Base-by-base conservation (phyloP, 768 basidiomycete species). In the Agrocybe praecox region DNA sequence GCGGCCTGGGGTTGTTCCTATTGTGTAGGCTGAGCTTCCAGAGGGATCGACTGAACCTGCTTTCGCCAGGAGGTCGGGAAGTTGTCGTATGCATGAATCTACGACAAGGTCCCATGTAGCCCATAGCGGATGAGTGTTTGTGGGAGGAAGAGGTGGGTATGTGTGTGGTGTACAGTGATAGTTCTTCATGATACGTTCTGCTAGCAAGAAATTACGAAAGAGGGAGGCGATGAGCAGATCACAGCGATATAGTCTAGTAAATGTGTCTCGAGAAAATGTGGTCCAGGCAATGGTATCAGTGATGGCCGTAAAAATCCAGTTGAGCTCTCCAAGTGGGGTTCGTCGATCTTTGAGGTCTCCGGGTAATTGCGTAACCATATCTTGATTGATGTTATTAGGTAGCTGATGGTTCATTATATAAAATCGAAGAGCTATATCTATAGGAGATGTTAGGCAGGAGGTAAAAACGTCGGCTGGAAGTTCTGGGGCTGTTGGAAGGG, bases 281-380 rank as follows among this genome's bases (percentile, higher is more conserved):
- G 96, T 96, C 97, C 97, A 99, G 7, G 97, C 97, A 59, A 99
- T 98, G 9, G 97, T 98, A 73, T 99, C 97, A 15, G 97, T 98
- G 54, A 99, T 92, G 32, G 96, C 94, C 1, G 95, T 98, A 74
- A 98, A 98, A 60, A 98, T 98, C 97, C 97, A 99, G 69, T 96
- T 97, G n/a, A 99, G 83, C 74, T 99, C 97, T 49, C 97, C 97
- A 0, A 99, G 78, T 1, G 97, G 96, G 0, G 97, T 98, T 22
- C 96, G 85, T 18, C 97, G 84, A 67, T 99, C 97, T 73, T 96
- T 97, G 57, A 98, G 83, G 68, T 98, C 96, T 9, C 97, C 97
- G 0, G 97, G 97, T 12, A 99, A 84, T 69, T 95, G 92, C 81
- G 92, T 86, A 32, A 96, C 89, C 90, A 94, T 92, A 66, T 98